Conservation (phyloP, 371 early-diverging fungal species). For the Fennellomyces sp. region DNA sequence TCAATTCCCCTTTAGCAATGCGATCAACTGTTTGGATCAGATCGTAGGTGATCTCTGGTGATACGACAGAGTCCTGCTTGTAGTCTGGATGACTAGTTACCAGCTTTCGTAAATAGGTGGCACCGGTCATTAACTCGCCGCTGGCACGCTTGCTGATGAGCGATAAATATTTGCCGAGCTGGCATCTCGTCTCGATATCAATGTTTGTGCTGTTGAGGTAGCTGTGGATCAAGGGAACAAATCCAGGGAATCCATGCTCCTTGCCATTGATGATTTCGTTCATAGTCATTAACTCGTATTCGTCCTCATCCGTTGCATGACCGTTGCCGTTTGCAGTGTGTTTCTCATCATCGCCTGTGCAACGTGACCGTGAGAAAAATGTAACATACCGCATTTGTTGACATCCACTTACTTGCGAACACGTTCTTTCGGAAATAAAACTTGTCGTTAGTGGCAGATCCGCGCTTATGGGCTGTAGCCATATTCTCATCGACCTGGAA, state of each 20-base stretch:
- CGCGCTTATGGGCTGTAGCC: slow-evolving; percentile 84
- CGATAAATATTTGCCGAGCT: slow-evolving; percentile 77
- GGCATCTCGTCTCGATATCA: slow-evolving; percentile 67
- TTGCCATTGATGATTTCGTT: slow-evolving; percentile 96
- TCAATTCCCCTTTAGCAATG: slow-evolving; percentile 67
- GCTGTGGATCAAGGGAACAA: slow-evolving; percentile 79
- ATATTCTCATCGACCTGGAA: slow-evolving; percentile 95
- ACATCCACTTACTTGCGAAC: slow-evolving; percentile 43
- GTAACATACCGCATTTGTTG: background rate
- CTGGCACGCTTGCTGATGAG: slow-evolving; percentile 85
- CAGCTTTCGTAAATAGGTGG: slow-evolving; percentile 92
- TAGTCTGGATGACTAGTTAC: slow-evolving; percentile 91
- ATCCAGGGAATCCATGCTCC: slow-evolving; percentile 79
- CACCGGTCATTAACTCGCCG: slow-evolving; percentile 84
- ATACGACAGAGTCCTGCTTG: slow-evolving; percentile 89
- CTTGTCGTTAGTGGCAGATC: slow-evolving; percentile 79
- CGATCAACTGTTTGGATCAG: slow-evolving; percentile 71
- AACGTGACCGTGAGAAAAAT: background rate
- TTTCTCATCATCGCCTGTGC: background rate
- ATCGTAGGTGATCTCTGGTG: slow-evolving; percentile 87
- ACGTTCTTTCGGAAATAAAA: slow-evolving; percentile 92
- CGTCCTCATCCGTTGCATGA: slow-evolving; percentile 48
- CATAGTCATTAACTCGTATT: slow-evolving; percentile 81
- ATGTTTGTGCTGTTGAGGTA: slow-evolving; percentile 79
- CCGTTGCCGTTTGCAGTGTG: background rate